Conservation (phyloP, 2,329 filamentous ascomycete genomes). For the Ceratocystis destructans region DNA sequence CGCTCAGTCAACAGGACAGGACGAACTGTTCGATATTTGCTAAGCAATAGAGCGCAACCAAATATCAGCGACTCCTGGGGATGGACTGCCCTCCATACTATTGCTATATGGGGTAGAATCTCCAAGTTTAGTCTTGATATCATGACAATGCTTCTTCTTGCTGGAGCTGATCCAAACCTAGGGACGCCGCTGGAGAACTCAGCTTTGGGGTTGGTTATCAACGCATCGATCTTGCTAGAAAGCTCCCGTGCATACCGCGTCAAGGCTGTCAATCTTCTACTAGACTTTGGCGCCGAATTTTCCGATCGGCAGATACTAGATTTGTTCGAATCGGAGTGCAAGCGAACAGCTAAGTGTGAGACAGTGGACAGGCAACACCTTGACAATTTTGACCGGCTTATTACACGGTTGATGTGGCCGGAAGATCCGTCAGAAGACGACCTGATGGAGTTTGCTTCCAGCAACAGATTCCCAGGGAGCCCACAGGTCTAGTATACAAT, state of each 20-base stretch:
- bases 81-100: slow-evolving; percentile 8
- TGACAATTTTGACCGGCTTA: slow-evolving; percentile 10
- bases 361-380: slow-evolving; percentile 5
- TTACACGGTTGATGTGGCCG: slow-evolving; percentile 13
- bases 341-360: slow-evolving; percentile 1
- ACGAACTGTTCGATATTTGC: slow-evolving; percentile 11
- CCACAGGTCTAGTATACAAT: slow-evolving; percentile 12
- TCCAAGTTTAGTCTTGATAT: slow-evolving; percentile 4
- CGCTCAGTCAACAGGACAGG: slow-evolving; percentile 9
- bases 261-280: slow-evolving; percentile 9
- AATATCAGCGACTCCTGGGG: slow-evolving; percentile 12
- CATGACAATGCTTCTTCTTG: slow-evolving; percentile 5
- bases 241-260: slow-evolving; percentile 6
- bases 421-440: not conserved
- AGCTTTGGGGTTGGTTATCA: slow-evolving; percentile 9
- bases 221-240: not conserved
- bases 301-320: slow-evolving; percentile 7
- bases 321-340: slow-evolving; percentile 11
- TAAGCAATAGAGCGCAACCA: slow-evolving; percentile 10
- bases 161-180: slow-evolving; percentile 14
- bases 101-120: slow-evolving; percentile 4
- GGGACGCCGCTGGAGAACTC: slow-evolving; percentile 5
- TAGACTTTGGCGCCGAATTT: slow-evolving; percentile 8
- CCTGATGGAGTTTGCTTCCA: slow-evolving; percentile 11
- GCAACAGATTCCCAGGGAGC: slow-evolving; percentile 12